Evolutionary conservation across 805 yeast species (phyloP).

Genomic region (Lipomyces lipofer): DNA sequence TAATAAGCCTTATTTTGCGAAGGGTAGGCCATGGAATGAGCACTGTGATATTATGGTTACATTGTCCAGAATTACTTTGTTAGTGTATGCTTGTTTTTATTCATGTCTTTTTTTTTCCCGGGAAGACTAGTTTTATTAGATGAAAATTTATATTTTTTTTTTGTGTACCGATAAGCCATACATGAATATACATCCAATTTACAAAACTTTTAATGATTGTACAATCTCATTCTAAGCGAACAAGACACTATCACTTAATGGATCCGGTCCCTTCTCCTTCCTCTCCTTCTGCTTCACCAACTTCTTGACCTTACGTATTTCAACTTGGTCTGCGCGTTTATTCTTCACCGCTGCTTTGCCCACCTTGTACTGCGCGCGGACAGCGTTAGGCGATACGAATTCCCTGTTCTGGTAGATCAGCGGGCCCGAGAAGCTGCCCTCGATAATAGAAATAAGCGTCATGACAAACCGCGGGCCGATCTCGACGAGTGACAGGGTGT

Average conservation of each 20-base stretch:
- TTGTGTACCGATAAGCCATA: no score
- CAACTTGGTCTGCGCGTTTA: constrained; percentile 58
- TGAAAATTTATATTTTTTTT: no score
- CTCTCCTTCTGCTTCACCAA: constrained; percentile 15
- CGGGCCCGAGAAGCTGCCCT: constrained; percentile 98
- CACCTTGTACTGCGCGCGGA: constrained; percentile 82
- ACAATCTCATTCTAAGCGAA: no score
- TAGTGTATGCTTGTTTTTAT: no score
- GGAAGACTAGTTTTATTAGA: no score
- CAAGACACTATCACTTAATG: constrained; percentile 23
- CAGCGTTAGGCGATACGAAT: constrained; percentile 93
- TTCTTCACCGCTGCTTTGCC: constrained; percentile 78
- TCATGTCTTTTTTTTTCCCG: no score
- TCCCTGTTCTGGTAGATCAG: constrained; percentile 96
- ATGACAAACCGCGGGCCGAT: constrained; percentile 96
- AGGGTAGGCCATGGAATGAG: no score
- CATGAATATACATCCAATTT: no score
- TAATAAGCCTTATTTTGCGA: no score
- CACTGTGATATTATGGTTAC: no score
- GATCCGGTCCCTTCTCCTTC: constrained; percentile 19
- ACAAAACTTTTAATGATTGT: no score
- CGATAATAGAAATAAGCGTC: constrained; percentile 85
- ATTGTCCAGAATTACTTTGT: no score
- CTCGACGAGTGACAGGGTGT: constrained; percentile 79
- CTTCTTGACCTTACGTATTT: constrained; percentile 21